Conservation (phyloP, 352 stramenopile genomes). For the Aphanomyces euteiches region DNA sequence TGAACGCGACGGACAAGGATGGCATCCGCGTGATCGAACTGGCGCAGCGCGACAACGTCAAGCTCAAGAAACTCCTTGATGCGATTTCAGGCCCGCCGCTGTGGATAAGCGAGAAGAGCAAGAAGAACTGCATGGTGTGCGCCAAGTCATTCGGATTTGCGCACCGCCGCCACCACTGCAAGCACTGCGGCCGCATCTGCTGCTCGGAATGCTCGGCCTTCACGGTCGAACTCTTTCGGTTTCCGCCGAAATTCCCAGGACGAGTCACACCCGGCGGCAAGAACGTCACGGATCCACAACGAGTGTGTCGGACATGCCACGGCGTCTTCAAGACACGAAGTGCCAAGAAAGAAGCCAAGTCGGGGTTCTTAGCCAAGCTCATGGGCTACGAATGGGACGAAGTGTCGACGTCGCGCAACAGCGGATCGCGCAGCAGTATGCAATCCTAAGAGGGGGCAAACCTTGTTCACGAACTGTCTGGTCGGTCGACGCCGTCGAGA, state of each 20-base stretch:
- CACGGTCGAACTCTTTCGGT: slow-evolving; percentile 71
- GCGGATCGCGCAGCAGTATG: neutral
- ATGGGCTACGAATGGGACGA: slow-evolving; percentile 86
- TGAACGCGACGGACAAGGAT: slow-evolving; percentile 71
- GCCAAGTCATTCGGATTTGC: slow-evolving; percentile 71
- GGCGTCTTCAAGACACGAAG: slow-evolving; percentile 81
- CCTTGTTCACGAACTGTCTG: no score
- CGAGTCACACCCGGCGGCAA: slow-evolving; percentile 60
- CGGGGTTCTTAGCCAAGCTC: slow-evolving; percentile 74
- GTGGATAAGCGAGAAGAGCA: slow-evolving; percentile 79
- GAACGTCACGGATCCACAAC: slow-evolving; percentile 70
- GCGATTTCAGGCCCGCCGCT: slow-evolving; percentile 66
- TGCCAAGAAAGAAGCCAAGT: slow-evolving; percentile 81
- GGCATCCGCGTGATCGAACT: slow-evolving; percentile 73
- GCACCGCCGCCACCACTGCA: slow-evolving; percentile 75
- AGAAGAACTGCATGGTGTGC: slow-evolving; percentile 70
- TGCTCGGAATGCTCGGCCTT: slow-evolving; percentile 80
- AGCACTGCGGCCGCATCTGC: slow-evolving; percentile 80
- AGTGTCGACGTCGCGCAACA: slow-evolving; percentile 33
- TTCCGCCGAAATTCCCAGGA: slow-evolving; percentile 81
- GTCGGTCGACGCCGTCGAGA: neutral
- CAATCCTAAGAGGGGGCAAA: no score
- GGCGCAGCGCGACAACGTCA: slow-evolving; percentile 61
- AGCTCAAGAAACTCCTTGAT: slow-evolving; percentile 74
- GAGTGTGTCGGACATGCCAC: slow-evolving; percentile 78